Evolutionary conservation across 345 rosid species (phyloP).

Genomic region (rapeseed (Brassica napus)): Da-Ae NC_063436.1:2022001-2022500

Average conservation of each 20-base stretch:
- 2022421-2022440: background rate
- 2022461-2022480: no score
- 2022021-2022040: background rate
- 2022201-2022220: slow-evolving; percentile 13
- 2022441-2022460: no score
- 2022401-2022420: background rate
- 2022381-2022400: background rate
- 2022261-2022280: slow-evolving; percentile 1
- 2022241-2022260: background rate
- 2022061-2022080: background rate
- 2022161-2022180: background rate
- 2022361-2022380: background rate
- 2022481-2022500: no score
- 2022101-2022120: slow-evolving; percentile 1
- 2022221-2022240: slow-evolving; percentile 9
- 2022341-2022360: background rate
- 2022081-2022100: background rate
- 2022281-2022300: background rate
- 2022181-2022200: slow-evolving; percentile 2
- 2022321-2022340: background rate
- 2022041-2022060: slow-evolving; percentile 9
- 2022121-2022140: slow-evolving; percentile 21
- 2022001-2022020: background rate
- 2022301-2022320: background rate
- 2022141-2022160: background rate